Evolutionary conservation across 139 green algal genomes (phyloP).

Genomic region (Asterochloris sp.): DNA sequence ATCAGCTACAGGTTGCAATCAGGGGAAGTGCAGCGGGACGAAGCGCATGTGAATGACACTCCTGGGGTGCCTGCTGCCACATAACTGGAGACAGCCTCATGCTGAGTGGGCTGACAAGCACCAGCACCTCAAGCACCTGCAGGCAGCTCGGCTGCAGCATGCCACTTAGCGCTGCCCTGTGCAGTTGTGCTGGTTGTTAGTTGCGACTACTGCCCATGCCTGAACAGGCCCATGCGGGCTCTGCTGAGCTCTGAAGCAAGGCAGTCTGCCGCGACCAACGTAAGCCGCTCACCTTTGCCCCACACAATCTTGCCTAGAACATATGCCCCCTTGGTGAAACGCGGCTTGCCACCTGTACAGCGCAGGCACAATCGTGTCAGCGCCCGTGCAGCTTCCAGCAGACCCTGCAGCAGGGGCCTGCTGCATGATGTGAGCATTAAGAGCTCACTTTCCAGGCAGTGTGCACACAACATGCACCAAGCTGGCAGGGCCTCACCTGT

Average conservation of each 20-base stretch:
- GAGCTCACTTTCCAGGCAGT: background rate
- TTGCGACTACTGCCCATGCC: too few species aligned
- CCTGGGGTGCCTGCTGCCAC: too few species aligned
- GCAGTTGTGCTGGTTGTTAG: too few species aligned
- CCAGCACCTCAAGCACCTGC: too few species aligned
- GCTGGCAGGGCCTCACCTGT: conserved; percentile 30
- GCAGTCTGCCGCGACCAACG: background rate
- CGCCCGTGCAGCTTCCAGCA: too few species aligned
- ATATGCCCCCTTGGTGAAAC: conserved; percentile 75
- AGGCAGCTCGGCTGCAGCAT: too few species aligned
- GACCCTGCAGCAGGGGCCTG: too few species aligned
- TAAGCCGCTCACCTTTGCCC: conserved; percentile 70
- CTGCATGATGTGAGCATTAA: too few species aligned
- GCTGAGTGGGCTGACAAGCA: too few species aligned
- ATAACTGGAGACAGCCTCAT: too few species aligned
- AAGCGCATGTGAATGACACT: too few species aligned
- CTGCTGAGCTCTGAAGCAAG: conserved; percentile 15
- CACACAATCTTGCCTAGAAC: conserved; percentile 93
- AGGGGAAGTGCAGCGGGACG: background rate
- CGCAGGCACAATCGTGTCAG: background rate
- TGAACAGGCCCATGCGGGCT: background rate
- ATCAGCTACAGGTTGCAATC: background rate
- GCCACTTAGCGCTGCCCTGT: too few species aligned
- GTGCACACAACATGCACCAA: conserved; percentile 80
- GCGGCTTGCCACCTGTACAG: conserved; percentile 4